Conservation (phyloP, 176 grass and related monocot genomes). For the Neostapfia colusana region DNA sequence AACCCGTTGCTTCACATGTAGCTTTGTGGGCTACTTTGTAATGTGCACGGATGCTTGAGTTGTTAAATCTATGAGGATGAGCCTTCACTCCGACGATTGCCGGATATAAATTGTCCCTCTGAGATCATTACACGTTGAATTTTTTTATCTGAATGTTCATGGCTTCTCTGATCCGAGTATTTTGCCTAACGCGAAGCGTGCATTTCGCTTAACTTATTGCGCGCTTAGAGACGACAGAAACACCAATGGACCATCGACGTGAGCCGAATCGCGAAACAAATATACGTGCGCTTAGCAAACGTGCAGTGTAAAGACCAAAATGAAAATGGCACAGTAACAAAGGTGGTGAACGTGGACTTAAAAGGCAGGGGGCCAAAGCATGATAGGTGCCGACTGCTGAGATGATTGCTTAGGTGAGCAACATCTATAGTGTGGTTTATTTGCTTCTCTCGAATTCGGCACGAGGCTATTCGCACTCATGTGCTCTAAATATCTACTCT, state of each 20-base stretch:
- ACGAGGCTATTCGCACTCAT: too few species aligned
- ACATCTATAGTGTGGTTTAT: neutral
- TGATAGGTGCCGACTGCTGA: neutral
- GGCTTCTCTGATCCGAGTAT: neutral
- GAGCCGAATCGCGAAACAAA: neutral
- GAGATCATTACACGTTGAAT: neutral
- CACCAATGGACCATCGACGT: neutral
- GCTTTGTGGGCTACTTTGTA: conserved; percentile 1
- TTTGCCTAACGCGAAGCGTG: too few species aligned
- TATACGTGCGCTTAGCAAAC: neutral
- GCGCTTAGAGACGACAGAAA: neutral
- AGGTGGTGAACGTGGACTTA: too few species aligned
- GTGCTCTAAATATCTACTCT: too few species aligned
- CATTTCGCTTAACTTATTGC: too few species aligned
- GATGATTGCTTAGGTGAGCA: neutral
- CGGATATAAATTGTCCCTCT: neutral
- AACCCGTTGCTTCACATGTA: neutral
- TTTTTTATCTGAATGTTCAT: neutral
- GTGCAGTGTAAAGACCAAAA: neutral
- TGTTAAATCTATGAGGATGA: conserved; percentile 13
- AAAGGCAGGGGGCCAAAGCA: too few species aligned
- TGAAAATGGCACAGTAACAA: neutral
- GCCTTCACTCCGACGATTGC: neutral
- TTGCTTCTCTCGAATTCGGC: too few species aligned
- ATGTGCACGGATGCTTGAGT: conserved; percentile 12